Evolutionary conservation across 441 rosid species (phyloP).

Genomic region (Syzygium syzygioides): DNA sequence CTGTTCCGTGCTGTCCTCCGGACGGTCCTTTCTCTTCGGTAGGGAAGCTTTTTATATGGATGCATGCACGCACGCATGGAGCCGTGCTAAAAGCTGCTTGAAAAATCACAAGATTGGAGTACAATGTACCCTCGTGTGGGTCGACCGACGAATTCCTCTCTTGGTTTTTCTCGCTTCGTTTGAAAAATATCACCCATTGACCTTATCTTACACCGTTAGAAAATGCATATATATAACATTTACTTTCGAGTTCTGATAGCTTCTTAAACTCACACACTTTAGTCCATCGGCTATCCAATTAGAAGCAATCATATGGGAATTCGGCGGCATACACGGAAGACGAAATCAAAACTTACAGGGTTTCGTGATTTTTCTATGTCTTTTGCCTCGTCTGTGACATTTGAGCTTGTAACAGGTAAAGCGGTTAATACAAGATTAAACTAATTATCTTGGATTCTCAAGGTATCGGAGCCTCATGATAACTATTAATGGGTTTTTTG

Average conservation of each 20-base stretch:
- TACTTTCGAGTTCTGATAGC: neutral
- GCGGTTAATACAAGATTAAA: neutral
- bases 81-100: neutral
- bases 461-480: neutral
- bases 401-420: neutral
- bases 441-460: fast-evolving
- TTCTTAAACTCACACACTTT: neutral
- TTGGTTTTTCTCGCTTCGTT: neutral
- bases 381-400: fast-evolving
- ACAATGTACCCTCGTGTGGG: neutral
- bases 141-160: neutral
- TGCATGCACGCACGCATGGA: neutral
- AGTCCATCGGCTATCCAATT: no score
- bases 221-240: neutral
- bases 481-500: neutral
- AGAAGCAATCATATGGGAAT: neutral
- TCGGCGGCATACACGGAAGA: neutral
- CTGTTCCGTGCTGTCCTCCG: neutral
- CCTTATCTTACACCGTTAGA: neutral
- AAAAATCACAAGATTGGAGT: neutral
- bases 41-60: neutral
- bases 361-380: neutral
- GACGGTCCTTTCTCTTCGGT: neutral
- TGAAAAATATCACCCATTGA: neutral
- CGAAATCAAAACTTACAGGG: neutral